Conservation (phyloP, 805 yeast genomes). For the Yarrowia hollandica region DNA sequence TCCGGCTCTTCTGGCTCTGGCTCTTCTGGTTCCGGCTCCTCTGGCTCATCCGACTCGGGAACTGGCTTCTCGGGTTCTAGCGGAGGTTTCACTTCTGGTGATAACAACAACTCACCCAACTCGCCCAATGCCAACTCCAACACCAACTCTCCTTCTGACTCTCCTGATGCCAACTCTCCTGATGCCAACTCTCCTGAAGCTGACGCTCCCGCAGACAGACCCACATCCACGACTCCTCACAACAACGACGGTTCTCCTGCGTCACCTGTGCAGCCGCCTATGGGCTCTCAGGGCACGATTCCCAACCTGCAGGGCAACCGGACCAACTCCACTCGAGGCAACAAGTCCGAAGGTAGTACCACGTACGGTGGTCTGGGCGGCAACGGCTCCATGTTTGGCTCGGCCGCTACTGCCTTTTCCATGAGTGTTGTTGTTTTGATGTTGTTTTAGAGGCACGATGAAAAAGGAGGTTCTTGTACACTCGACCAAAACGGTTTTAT, state of each 20-base stretch:
- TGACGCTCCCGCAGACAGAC: not conserved
- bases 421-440: slow-evolving; percentile 16
- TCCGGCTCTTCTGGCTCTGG: not conserved
- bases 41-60: not conserved
- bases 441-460: not conserved
- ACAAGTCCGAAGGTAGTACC: slow-evolving; percentile 28
- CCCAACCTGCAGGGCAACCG: slow-evolving; percentile 19
- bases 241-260: slow-evolving; percentile 23
- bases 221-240: slow-evolving; percentile 12
- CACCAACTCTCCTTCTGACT: not conserved
- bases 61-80: slow-evolving; percentile 13
- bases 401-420: slow-evolving; percentile 14
- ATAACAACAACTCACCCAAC: slow-evolving; percentile 2
- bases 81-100: slow-evolving; percentile 4
- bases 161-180: not conserved
- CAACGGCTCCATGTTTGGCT: slow-evolving; percentile 23
- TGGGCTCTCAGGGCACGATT: slow-evolving; percentile 22
- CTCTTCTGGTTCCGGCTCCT: not conserved
- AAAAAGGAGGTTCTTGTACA: not conserved
- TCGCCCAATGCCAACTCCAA: not conserved
- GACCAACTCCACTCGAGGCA: slow-evolving; percentile 26
- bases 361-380: slow-evolving; percentile 25
- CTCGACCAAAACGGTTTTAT: not conserved
- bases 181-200: not conserved
- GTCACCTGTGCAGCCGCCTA: slow-evolving; percentile 23